Evolutionary conservation across 805 yeast genomes (phyloP), one percentile per base, ranked within the genome.

Genomic region (Suhomyces xylopsoci): DNA sequence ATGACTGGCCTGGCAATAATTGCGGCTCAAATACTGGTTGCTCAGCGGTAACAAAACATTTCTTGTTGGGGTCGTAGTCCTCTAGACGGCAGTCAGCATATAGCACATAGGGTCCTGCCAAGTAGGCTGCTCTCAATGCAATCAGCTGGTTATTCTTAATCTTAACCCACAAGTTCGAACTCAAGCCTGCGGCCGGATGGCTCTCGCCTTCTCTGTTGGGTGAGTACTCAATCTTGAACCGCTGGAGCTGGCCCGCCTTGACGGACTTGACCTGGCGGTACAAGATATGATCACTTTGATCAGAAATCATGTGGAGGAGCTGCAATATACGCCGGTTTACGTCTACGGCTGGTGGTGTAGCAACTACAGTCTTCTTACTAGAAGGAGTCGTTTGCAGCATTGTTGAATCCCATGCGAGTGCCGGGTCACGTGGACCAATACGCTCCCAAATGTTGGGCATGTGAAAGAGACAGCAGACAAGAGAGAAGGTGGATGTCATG

Each of bases 21-120:
- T 84, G 88, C 0, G 93, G 86, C 60, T 87, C 90, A 63, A 79
- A 88, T 25, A 71, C 71, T 0, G 96, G 96, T 59, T 86, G 91
- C 62, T 88, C 92, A 0, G 89, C 90, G 2, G 92, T 83, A 12
- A 87, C 77, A 60, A 85, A 85, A 55, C 82, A 77, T 45, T 71
- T 67, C 50, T 74, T 65, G 40, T 78, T 66, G 51, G 80, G 84
- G 54, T 81, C 71, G 64, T 84, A 94, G 38, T 84, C 87, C 9
- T 68, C 74, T 0, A 93, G 84, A 45, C 85, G 76, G 47, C 94
- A 82, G 67, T 93, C 97, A 20, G 85, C 88, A 62, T 94, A 94
- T 5, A 94, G 69, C 2, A 89, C 77, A 64, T 84, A 93, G 0
- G 99, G 99, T 0, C 98, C 99, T 1, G 92, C 85, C 44, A 94